Percentiles rank a stretch among this genome's conserved stretches.
Evolutionary conservation across 1,139 yeast species (phyloP).

Genomic region (Arxiozyma bovina): DNA sequence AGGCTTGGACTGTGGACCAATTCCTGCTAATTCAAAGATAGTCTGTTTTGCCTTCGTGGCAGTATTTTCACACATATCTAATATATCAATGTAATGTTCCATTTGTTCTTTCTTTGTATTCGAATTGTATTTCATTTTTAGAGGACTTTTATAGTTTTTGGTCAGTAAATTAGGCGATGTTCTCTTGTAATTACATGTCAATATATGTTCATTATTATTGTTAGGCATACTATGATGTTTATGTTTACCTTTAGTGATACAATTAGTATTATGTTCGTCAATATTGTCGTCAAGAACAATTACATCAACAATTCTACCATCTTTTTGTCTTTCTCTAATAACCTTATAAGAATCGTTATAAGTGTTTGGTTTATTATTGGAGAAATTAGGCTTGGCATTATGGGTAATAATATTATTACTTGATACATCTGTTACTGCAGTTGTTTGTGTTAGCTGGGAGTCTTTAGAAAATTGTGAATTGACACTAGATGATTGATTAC

Average conservation of each 20-base stretch:
- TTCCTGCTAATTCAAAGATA: conserved; percentile 15
- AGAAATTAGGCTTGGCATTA: neutral
- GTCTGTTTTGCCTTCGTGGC: conserved; percentile 24
- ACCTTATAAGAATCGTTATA: conserved; percentile 2
- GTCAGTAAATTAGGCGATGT: neutral
- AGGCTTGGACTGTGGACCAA: neutral
- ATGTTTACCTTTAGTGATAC: neutral
- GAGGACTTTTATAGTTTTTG: neutral
- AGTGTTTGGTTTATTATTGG: neutral
- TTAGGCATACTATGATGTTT: no score
- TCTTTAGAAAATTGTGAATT: conserved; percentile 24
- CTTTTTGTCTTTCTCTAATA: conserved; percentile 12
- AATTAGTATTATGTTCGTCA: neutral
- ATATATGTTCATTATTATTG: neutral
- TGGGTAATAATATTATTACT: neutral
- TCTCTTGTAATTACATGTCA: neutral
- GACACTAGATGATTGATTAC: conserved; percentile 16
- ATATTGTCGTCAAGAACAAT: conserved; percentile 21
- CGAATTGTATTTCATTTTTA: neutral
- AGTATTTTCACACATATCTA: conserved; percentile 25
- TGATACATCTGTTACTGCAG: conserved; percentile 6
- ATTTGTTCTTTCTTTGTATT: conserved; percentile 2
- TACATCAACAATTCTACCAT: conserved; percentile 23
- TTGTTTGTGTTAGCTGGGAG: conserved; percentile 16
- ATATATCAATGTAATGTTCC: conserved; percentile 14